phyloP scores from a whole-genome alignment of 2,329 filamentous ascomycete species.

The Trichophyton simii region DNA sequence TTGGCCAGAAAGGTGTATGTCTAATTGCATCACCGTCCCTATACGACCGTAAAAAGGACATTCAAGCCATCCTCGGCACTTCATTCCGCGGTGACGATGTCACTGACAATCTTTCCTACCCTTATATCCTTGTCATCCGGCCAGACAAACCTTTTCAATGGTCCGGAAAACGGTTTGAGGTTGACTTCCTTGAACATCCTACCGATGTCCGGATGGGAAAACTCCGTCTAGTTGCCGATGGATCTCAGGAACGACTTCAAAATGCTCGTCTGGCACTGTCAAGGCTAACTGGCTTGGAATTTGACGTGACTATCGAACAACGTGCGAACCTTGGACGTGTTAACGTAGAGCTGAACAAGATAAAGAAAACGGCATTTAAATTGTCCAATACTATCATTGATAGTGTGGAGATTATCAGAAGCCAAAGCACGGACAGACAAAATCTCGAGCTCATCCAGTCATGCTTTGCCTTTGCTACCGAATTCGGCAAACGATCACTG shows the following conservation, averaged over 20 bases:
- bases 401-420: conserved; percentile 83
- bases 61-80: conserved; percentile 73
- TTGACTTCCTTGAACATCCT: conserved; percentile 61
- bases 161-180: conserved; percentile 63
- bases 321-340: conserved; percentile 88
- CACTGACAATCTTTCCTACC: conserved; percentile 62
- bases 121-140: conserved; percentile 73
- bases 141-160: conserved; percentile 69
- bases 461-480: conserved; percentile 96
- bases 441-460: conserved; percentile 95
- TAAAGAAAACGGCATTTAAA: conserved; percentile 91
- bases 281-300: conserved; percentile 65
- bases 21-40: conserved; percentile 75
- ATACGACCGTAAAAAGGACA: conserved; percentile 61
- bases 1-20: conserved; percentile 64
- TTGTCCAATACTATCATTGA: conserved; percentile 98
- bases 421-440: conserved; percentile 60
- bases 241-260: conserved; percentile 63
- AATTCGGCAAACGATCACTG: conserved; percentile 89
- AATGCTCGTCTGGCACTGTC: conserved; percentile 69
- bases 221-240: conserved; percentile 75
- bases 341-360: conserved; percentile 79
- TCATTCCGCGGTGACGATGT: conserved; percentile 57
- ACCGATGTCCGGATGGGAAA: conserved; percentile 80
- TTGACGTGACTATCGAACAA: conserved; percentile 83